Evolutionary conservation across 176 grass and related monocot genomes (phyloP), one percentile per base, ranked within the genome.

Genomic region (Carex cristatella): DNA sequence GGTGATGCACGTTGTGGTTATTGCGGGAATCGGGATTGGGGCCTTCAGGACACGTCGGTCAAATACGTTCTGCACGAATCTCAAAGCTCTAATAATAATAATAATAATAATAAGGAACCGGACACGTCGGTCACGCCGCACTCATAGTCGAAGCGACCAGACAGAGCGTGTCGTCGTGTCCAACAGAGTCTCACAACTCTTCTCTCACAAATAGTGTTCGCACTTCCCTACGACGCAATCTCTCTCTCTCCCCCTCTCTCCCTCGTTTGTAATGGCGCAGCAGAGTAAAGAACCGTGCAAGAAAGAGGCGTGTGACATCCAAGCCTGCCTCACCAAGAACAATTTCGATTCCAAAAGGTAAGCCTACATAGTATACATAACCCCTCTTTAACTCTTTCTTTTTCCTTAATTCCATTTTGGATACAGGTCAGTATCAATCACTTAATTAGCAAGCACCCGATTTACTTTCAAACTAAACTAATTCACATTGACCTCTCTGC

Each of bases 301-400:
- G 88, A 98, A 98, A 90, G 92, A 94, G 83, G 91, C 95, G 30
- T 98, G 91, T 84, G 89, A 92, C 79, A 98, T 95, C 87, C 95
- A 98, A 74, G 82, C 91, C 53, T 98, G 93, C 72, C 93, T 95
- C 88, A 91, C 95, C 61, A 95, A 94, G 89, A 98, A 92, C 89
- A 88, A 92, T 67, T 98, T 95, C 83, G 86, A 95, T 85, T 86
- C 95, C 85, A 88, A 80, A 56, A 55, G 73, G 73, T 77, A 77
- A 70, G 15, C 72, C 48, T 30, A 28, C 38, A 46, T 13, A 14
- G 23, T 23, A 23, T 23, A 23, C 23, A 23, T 23, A 55, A 10
- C 15, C 69, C 42, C 5, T 55, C 11, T 76, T 16, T 23, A 23
- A 23, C 10, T 49, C 10, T 11, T 3, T 5, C 12, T 55, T 10